phyloP scores from a whole-genome alignment of 2,329 filamentous ascomycete species.

The Fulvia fulva region DNA sequence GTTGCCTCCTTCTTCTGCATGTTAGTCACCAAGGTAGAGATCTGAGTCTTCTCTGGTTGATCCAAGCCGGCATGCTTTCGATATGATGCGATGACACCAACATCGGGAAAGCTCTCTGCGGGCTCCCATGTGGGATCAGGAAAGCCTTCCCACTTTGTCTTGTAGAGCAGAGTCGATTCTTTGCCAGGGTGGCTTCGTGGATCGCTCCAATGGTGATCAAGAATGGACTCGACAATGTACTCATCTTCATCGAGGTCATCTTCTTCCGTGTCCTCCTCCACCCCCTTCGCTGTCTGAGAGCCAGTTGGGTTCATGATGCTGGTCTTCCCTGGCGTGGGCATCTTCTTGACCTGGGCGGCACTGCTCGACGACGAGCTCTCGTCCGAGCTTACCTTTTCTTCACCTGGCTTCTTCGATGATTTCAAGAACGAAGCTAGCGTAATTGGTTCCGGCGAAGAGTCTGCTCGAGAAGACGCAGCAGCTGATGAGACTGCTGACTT shows the following conservation, averaged over 20 bases:
- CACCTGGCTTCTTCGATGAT: not conserved
- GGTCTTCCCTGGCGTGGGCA: constrained; percentile 7
- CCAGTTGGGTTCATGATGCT: constrained; percentile 22
- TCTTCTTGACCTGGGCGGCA: not conserved
- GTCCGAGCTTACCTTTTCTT: not conserved
- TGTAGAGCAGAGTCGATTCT: constrained; percentile 30
- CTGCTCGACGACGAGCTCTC: not conserved
- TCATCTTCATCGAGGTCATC: constrained; percentile 20
- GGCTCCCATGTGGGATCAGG: constrained; percentile 34
- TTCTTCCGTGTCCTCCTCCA: not conserved
- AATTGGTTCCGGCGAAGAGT: constrained; percentile 14
- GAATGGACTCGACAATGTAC: constrained; percentile 29
- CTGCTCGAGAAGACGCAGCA: constrained; percentile 3
- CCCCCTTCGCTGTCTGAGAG: constrained; percentile 1
- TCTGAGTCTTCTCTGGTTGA: not conserved
- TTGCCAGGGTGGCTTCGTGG: constrained; percentile 29
- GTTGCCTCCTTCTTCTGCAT: not conserved
- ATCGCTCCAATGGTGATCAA: constrained; percentile 29
- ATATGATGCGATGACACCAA: constrained; percentile 27
- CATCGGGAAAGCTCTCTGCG: constrained; percentile 29
- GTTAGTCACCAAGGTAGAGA: not conserved
- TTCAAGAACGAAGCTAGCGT: constrained; percentile 17
- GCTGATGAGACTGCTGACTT: not conserved
- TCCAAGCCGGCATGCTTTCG: constrained; percentile 18
- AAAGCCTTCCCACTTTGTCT: constrained; percentile 34